These are phyloP conservation scores for Periconia sp. DNA, from an alignment of 2,329 filamentous ascomycete species.

Conservation along the genomic window DNA sequence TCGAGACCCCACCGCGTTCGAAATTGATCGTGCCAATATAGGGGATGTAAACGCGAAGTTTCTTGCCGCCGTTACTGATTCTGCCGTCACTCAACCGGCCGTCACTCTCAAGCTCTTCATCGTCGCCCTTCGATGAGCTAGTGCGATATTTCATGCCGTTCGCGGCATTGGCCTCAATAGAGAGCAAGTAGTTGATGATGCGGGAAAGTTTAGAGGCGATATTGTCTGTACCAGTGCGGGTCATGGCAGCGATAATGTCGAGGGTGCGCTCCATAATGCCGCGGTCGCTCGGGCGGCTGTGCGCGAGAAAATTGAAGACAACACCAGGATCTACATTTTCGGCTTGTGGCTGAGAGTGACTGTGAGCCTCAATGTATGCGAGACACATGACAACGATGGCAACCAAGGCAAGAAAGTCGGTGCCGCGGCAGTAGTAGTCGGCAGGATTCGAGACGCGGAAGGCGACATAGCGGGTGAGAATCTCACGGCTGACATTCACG, in stretches of 20 bases:
- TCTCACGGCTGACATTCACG: slow-evolving; percentile 11
- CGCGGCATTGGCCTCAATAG: slow-evolving; percentile 13
- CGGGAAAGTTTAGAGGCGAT: slow-evolving; percentile 12
- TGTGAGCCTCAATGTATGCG: slow-evolving; percentile 8
- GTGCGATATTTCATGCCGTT: slow-evolving; percentile 9
- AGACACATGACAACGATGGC: slow-evolving; percentile 11
- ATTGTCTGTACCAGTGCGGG: slow-evolving; percentile 6
- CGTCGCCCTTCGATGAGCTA: slow-evolving; percentile 15
- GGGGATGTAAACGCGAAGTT: slow-evolving; percentile 23
- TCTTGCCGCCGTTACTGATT: slow-evolving; percentile 1
- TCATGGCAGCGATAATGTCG: slow-evolving; percentile 9
- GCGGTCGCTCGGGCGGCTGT: slow-evolving; percentile 11
- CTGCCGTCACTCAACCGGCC: slow-evolving; percentile 14
- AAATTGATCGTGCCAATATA: slow-evolving; percentile 40
- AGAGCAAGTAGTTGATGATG: slow-evolving; percentile 13
- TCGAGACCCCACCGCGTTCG: slow-evolving; percentile 1
- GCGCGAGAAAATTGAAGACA: slow-evolving; percentile 10
- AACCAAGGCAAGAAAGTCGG: slow-evolving; percentile 16
- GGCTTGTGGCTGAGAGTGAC: too few relatives aligned
- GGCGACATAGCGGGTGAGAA: slow-evolving; percentile 11
- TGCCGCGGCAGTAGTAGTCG: slow-evolving; percentile 11
- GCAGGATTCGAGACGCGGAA: slow-evolving; percentile 4
- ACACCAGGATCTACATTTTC: too few relatives aligned
- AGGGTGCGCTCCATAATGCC: slow-evolving; percentile 12
- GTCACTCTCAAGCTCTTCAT: slow-evolving; percentile 22